A percentile compares a stretch with the other conserved stretches of the same genome.
Evolutionary conservation across 139 green algal genomes (phyloP).

Genomic region (Deuterostichococcus epilithicus): DNA sequence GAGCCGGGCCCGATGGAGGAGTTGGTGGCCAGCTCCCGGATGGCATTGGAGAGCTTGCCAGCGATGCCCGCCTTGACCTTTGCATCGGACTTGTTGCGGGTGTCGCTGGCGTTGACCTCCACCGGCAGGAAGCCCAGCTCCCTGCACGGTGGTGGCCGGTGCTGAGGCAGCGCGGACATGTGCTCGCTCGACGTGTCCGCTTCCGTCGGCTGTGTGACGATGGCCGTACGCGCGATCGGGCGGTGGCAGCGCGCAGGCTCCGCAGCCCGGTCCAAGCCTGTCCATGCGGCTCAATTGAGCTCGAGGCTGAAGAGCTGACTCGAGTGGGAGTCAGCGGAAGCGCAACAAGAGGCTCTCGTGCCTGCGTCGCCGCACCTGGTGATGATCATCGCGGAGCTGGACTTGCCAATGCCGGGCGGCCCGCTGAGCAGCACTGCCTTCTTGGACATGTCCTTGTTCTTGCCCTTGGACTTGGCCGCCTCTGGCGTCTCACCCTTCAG

Average conservation of each 20-base stretch:
- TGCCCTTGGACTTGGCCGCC: not conserved
- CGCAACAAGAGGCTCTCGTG: not conserved
- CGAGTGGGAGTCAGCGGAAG: too few species aligned
- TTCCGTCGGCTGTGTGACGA: too few species aligned
- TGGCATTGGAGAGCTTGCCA: slow-evolving; percentile 84
- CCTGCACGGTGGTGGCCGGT: too few species aligned
- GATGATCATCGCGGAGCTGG: slow-evolving; percentile 73
- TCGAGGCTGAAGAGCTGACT: too few species aligned
- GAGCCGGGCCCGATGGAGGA: slow-evolving; percentile 26
- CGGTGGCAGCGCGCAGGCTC: too few species aligned
- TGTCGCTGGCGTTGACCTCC: slow-evolving; percentile 95
- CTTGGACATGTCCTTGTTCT: slow-evolving; percentile 63
- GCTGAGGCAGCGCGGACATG: too few species aligned
- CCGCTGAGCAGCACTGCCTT: slow-evolving; percentile 92
- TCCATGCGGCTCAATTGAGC: too few species aligned
- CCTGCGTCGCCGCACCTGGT: slow-evolving; percentile 29
- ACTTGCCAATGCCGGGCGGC: slow-evolving; percentile 93
- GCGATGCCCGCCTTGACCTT: slow-evolving; percentile 66
- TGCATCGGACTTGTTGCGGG: slow-evolving; percentile 81
- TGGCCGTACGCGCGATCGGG: too few species aligned
- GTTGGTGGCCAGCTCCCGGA: slow-evolving; percentile 93
- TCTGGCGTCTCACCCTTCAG: slow-evolving; percentile 31
- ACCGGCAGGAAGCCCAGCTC: slow-evolving; percentile 72
- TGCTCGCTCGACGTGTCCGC: too few species aligned
- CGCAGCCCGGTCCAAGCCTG: too few species aligned